A percentile compares a stretch with the other conserved stretches of the same genome.
These are phyloP conservation scores for Arthrobotrys sinensis DNA, from an alignment of 2,329 filamentous ascomycete genomes.

Conservation along the genomic window DNA sequence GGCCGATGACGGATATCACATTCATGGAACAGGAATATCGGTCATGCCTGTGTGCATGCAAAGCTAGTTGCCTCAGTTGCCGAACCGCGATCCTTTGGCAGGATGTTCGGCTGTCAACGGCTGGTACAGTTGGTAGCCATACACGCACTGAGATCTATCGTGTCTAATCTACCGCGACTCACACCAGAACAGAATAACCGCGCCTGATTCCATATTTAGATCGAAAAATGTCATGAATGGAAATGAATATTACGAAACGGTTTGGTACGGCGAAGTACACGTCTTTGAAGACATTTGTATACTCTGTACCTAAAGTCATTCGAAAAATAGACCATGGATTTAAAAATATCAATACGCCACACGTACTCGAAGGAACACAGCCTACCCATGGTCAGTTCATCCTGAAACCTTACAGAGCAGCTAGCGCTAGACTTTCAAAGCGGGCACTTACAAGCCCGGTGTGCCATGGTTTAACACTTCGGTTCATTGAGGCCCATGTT, in stretches of 20 bases:
- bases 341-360: neutral
- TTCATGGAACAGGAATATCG: slow-evolving; percentile 3
- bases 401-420: slow-evolving; percentile 13
- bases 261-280: slow-evolving; percentile 9
- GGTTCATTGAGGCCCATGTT: neutral
- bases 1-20: neutral
- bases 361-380: slow-evolving; percentile 3
- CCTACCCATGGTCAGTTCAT: slow-evolving; percentile 12
- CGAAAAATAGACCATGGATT: neutral
- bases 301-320: neutral
- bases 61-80: slow-evolving; percentile 9
- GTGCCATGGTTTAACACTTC: neutral
- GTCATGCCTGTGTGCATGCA: slow-evolving; percentile 5
- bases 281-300: neutral
- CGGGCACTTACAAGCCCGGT: neutral
- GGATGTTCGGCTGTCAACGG: neutral
- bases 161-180: slow-evolving; percentile 12
- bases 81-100: slow-evolving; percentile 26
- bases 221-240: slow-evolving; percentile 8
- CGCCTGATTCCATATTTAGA: slow-evolving; percentile 21
- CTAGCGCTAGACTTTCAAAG: slow-evolving; percentile 8
- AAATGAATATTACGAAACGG: slow-evolving; percentile 13
- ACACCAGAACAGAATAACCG: neutral
- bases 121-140: neutral
- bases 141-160: neutral